Base-by-base conservation (phyloP, 768 basidiomycete genomes). In the Russula vinacea region DNA sequence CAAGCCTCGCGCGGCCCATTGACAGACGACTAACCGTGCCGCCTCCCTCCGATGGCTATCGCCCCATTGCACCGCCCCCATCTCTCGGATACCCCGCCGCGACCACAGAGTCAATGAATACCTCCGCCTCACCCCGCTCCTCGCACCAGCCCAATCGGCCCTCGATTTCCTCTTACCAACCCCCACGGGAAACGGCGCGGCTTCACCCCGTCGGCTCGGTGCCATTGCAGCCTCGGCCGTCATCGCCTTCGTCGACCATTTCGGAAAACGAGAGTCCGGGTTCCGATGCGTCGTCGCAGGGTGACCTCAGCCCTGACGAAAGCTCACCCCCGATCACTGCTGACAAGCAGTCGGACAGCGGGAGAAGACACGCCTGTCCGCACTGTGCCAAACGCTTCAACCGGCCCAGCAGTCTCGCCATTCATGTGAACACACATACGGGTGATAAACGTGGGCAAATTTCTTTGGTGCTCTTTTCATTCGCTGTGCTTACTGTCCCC, bases 351-450 rank as follows among this genome's bases (percentile, higher is more conserved):
- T 56, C 56, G 49, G 58, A 68, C 37, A 72, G 68, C 58, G 74
- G 71, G 47, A 68, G 68, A 61, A 64, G 71, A 37, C 77, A 78
- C 44, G 68, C 69, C 33, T 78, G 77, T 66, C 71, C 72, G 1
- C 81, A 80, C 24, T 88, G 87, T 72, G 73, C 72, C 55, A 87
- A 87, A 72, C 78, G 85, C 7, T 88, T 89, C 74, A 87, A 86
- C 71, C 78, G 87, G 8, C 87, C 87, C 8, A 85, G 84, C 66
- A 87, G 85, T 71, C 76, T 88, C 54, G 76, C 80, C 32, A 86
- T 87, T 47, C 87, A 87, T 70, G 78, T 83, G 55, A 87, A 87
- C 69, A 86, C 84, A 1, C 87, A 88, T 70, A 87, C 85, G 5
- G 87, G 87, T 14, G 84, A 79, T 22, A 86, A 84, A 65, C 86